phyloP scores from a whole-genome alignment of 1,139 yeast species.

The Sugiyamaella sp. region DNA sequence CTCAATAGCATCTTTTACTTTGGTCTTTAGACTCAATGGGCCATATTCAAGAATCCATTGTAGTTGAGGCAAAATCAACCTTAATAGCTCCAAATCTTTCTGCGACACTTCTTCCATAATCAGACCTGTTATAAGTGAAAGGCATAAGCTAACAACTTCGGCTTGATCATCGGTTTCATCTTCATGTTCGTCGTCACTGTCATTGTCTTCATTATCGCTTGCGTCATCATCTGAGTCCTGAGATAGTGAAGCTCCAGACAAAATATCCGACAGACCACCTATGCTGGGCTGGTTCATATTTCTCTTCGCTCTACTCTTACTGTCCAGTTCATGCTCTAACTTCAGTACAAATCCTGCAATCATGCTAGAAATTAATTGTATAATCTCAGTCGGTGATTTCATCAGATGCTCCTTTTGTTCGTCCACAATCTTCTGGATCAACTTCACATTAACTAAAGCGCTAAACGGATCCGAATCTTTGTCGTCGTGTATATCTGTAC shows the following conservation, averaged over 20 bases:
- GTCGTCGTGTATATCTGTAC: conserved; percentile 20
- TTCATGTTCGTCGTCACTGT: conserved; percentile 35
- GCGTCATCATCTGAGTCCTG: conserved; percentile 28
- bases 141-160: conserved; percentile 37
- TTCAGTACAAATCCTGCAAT: conserved; percentile 39
- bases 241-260: neutral
- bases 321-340: conserved; percentile 25
- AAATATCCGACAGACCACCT: conserved; percentile 1
- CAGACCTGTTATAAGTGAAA: conserved; percentile 38
- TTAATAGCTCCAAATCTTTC: conserved; percentile 49
- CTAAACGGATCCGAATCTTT: conserved; percentile 53
- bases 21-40: conserved; percentile 28
- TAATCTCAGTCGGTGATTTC: conserved; percentile 61
- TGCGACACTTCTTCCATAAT: conserved; percentile 39
- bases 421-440: conserved; percentile 65
- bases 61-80: conserved; percentile 41
- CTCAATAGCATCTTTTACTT: conserved; percentile 25
- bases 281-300: conserved; percentile 2
- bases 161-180: conserved; percentile 36
- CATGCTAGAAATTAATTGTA: conserved; percentile 57
- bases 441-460: conserved; percentile 61
- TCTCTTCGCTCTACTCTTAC: neutral
- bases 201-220: conserved; percentile 35
- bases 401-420: conserved; percentile 64
- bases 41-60: conserved; percentile 26